Conservation (phyloP, 768 basidiomycete genomes). For the Rhizopogon roseolus region DNA sequence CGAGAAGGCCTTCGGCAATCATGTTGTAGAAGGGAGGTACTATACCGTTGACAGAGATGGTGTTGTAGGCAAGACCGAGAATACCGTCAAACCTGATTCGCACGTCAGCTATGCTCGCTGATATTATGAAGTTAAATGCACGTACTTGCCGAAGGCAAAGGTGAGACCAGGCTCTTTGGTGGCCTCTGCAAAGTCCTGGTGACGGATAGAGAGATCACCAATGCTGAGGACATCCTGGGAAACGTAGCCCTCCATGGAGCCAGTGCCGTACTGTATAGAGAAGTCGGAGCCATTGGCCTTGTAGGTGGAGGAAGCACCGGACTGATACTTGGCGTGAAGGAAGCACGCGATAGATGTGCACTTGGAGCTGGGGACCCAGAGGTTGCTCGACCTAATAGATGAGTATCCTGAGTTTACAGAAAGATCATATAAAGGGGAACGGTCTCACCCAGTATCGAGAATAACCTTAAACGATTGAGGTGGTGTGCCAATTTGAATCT, state of each 20-base stretch:
- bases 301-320: slow-evolving; percentile 73
- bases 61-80: slow-evolving; percentile 90
- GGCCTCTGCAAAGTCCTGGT: slow-evolving; percentile 92
- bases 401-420: slow-evolving; percentile 1
- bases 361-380: slow-evolving; percentile 83
- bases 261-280: slow-evolving; percentile 91
- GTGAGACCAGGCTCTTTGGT: slow-evolving; percentile 94
- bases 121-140: slow-evolving; percentile 3
- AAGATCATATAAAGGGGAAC: neutral
- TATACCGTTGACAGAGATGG: slow-evolving; percentile 91
- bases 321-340: slow-evolving; percentile 92
- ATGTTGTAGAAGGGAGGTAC: slow-evolving; percentile 93
- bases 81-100: slow-evolving; percentile 85
- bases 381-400: slow-evolving; percentile 71
- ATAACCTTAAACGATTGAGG: slow-evolving; percentile 92
- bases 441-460: slow-evolving; percentile 77
- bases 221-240: slow-evolving; percentile 79
- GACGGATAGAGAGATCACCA: slow-evolving; percentile 71
- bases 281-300: slow-evolving; percentile 87
- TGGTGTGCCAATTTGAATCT: slow-evolving; percentile 80
- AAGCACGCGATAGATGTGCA: slow-evolving; percentile 92
- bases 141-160: slow-evolving; percentile 94
- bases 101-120: neutral
- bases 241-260: slow-evolving; percentile 95
- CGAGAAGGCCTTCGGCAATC: slow-evolving; percentile 77